These are phyloP conservation scores for Bimuria novae-zelandiae DNA, from an alignment of 2,329 filamentous ascomycete genomes.

Conservation along the genomic window DNA sequence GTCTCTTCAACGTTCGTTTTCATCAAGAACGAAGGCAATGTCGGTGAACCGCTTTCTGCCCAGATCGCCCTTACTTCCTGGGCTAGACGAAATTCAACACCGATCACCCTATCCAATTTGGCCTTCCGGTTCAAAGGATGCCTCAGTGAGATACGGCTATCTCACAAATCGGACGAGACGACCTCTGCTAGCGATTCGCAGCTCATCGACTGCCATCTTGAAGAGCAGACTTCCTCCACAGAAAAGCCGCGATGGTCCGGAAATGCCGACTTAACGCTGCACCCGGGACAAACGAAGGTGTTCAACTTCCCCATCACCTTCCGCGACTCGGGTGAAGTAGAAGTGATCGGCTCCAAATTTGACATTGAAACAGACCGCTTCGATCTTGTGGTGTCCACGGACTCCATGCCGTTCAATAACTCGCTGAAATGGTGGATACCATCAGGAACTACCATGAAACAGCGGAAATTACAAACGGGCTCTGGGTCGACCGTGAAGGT, in stretches of 20 bases:
- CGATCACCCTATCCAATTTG: constrained; percentile 55
- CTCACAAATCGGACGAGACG: constrained; percentile 25
- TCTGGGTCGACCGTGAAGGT: constrained; percentile 66
- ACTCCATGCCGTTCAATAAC: constrained; percentile 38
- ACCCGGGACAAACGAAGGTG: constrained; percentile 69
- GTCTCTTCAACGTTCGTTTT: constrained; percentile 60
- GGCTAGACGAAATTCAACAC: constrained; percentile 50
- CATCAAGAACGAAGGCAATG: constrained; percentile 59
- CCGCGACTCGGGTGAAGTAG: constrained; percentile 79
- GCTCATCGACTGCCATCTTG: constrained; percentile 28
- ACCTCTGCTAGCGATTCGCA: constrained; percentile 17
- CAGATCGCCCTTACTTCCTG: constrained; percentile 59
- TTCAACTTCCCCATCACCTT: constrained; percentile 74
- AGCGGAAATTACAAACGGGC: constrained; percentile 35
- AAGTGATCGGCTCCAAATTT: constrained; percentile 67
- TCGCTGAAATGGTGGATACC: constrained; percentile 42
- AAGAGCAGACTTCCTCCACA: constrained; percentile 29
- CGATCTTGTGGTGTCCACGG: constrained; percentile 68
- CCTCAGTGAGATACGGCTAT: constrained; percentile 38
- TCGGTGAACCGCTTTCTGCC: constrained; percentile 61
- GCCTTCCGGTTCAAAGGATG: constrained; percentile 59
- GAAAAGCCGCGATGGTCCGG: constrained; percentile 56
- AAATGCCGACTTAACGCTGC: constrained; percentile 66
- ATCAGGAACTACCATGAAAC: constrained; percentile 27
- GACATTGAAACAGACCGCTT: constrained; percentile 68